phyloP scores from a whole-genome alignment of 129 eudicot species.

The Flaveria linearis region DNA sequence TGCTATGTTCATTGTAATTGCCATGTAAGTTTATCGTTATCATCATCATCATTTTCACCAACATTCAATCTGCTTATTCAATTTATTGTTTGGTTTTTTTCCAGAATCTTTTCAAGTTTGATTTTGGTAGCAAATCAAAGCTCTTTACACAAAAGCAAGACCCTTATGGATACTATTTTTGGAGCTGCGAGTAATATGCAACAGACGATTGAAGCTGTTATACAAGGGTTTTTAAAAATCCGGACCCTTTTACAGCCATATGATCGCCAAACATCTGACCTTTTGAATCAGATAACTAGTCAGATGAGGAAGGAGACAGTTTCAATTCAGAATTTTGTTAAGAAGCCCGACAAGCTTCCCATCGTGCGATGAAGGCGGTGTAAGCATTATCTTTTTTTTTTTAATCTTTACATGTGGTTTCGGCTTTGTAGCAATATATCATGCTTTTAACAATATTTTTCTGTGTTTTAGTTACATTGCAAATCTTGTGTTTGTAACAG shows the following conservation, averaged over 20 bases:
- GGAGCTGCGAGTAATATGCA: constrained; percentile 47
- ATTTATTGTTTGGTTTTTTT: background rate
- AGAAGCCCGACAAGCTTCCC: constrained; percentile 33
- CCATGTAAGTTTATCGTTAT: constrained; percentile 54
- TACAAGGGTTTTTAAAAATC: constrained; percentile 34
- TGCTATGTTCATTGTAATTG: constrained; percentile 43
- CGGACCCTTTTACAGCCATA: constrained; percentile 46
- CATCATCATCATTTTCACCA: background rate
- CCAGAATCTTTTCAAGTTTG: constrained; percentile 51
- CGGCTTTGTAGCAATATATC: background rate
- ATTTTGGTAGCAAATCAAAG: constrained; percentile 46
- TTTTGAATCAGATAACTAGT: constrained; percentile 39
- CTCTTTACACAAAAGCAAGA: constrained; percentile 39
- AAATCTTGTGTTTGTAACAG: constrained; percentile 51
- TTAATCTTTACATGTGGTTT: background rate
- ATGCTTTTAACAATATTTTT: constrained; percentile 7
- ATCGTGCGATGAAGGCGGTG: constrained; percentile 45
- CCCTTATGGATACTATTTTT: constrained; percentile 44
- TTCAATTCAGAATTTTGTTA: constrained; percentile 40
- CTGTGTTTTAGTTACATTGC: constrained; percentile 44
- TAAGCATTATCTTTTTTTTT: constrained; percentile 31
- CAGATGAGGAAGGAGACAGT: constrained; percentile 45
- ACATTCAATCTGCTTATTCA: background rate
- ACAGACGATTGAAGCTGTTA: constrained; percentile 43
- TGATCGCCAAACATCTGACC: constrained; percentile 31